Conservation (phyloP, 208 protist genomes). For the Wallacemonas sp. region DNA sequence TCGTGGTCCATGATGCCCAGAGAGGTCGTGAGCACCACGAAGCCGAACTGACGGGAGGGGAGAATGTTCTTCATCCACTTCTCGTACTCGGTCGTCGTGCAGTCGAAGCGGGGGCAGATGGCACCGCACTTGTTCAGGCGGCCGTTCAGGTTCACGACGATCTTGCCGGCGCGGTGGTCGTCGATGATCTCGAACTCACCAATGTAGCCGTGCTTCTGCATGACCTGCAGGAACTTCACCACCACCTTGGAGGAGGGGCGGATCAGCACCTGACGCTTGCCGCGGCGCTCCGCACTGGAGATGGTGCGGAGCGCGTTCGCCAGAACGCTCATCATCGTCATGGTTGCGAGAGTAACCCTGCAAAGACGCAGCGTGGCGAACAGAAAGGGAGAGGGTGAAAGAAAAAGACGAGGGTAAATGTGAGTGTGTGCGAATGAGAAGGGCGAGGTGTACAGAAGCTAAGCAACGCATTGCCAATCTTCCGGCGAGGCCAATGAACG, state of each 20-base stretch:
- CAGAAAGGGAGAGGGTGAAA: slow-evolving; percentile 16
- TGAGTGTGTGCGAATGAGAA: not conserved
- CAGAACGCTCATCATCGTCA: slow-evolving; percentile 99
- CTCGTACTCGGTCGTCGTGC: slow-evolving; percentile 96
- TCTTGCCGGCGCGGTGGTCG: slow-evolving; percentile 99
- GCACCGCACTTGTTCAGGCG: slow-evolving; percentile 99
- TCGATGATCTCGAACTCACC: slow-evolving; percentile 99
- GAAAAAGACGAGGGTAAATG: slow-evolving; percentile 3
- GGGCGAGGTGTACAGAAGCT: not conserved
- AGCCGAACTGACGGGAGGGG: slow-evolving; percentile 99
- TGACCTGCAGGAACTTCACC: slow-evolving; percentile 99
- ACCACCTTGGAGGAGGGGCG: slow-evolving; percentile 99
- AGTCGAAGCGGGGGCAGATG: slow-evolving; percentile 99
- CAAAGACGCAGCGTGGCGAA: not conserved
- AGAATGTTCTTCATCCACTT: slow-evolving; percentile 99
- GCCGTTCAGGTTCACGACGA: slow-evolving; percentile 99
- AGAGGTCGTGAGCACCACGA: slow-evolving; percentile 99
- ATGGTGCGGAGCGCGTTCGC: slow-evolving; percentile 98
- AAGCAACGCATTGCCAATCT: too few species aligned
- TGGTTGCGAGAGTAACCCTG: slow-evolving; percentile 60
- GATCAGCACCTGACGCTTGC: slow-evolving; percentile 99
- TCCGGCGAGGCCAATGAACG: too few species aligned
- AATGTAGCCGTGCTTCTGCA: slow-evolving; percentile 99
- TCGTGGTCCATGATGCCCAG: slow-evolving; percentile 99
- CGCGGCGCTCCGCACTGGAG: slow-evolving; percentile 98